Conservation (phyloP, 2,329 filamentous ascomycete species). For the Penicillium sp. region DNA sequence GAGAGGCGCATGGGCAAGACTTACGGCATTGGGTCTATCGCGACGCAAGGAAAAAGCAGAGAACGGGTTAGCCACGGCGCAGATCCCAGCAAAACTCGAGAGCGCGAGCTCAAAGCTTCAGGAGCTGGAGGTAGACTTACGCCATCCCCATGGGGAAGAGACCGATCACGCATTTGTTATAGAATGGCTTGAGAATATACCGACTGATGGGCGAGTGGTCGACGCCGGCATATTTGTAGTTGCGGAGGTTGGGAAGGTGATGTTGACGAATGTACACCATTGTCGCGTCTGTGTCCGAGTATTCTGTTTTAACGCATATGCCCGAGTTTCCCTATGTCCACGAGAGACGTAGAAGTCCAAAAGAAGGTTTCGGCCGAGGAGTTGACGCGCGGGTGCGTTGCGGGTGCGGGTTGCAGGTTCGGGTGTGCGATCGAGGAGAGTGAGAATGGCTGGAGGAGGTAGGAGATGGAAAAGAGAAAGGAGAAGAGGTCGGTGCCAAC, state of each 20-base stretch:
- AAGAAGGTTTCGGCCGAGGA: conserved; percentile 2
- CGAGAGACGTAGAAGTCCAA: not conserved
- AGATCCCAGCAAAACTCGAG: not conserved
- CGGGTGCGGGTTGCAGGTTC: not conserved
- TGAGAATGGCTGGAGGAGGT: not conserved
- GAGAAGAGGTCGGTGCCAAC: not conserved
- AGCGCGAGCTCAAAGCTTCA: conserved; percentile 5
- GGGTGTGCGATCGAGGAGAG: not conserved
- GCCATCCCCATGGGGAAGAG: conserved; percentile 97
- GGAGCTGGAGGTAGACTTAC: conserved; percentile 43
- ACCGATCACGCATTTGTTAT: conserved; percentile 89
- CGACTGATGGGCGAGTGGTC: conserved; percentile 87
- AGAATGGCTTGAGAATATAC: conserved; percentile 97
- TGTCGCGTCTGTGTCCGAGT: conserved; percentile 3
- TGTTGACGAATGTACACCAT: conserved; percentile 95
- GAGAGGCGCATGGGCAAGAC: conserved; percentile 16
- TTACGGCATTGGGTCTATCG: conserved; percentile 50
- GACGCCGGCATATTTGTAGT: conserved; percentile 93
- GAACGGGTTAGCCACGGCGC: conserved; percentile 5
- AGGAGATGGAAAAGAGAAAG: not conserved
- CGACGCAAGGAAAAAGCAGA: conserved; percentile 3
- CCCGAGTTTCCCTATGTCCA: not conserved
- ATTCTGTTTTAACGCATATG: conserved; percentile 3
- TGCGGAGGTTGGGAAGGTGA: conserved; percentile 79
- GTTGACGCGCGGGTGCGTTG: not conserved